Conservation (phyloP, 352 stramenopile species). For the Pythium sukuiense region DNA sequence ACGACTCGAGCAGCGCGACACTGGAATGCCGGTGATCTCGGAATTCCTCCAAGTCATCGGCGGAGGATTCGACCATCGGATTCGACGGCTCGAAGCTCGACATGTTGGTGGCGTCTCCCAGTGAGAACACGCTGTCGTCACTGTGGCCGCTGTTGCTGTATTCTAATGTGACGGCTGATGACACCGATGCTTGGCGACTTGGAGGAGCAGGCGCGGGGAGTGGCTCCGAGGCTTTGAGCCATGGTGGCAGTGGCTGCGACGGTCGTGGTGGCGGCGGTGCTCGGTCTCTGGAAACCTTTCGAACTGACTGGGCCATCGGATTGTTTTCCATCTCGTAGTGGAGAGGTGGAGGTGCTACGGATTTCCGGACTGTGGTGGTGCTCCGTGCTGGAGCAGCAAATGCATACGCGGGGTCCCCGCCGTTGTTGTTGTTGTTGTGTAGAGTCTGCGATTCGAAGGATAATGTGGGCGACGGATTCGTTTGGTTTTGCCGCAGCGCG, state of each 20-base stretch:
- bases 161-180: neutral
- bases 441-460: neutral
- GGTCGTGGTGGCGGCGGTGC: neutral
- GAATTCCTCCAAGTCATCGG: neutral
- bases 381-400: neutral
- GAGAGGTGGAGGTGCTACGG: neutral
- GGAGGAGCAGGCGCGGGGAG: neutral
- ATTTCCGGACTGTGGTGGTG: neutral
- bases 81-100: neutral
- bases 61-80: neutral
- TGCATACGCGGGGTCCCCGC: neutral
- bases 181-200: neutral
- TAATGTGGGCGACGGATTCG: neutral
- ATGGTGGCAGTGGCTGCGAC: neutral
- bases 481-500: neutral
- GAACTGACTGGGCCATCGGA: neutral
- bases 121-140: constrained; percentile 18
- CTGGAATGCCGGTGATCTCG: constrained; percentile 1
- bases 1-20: constrained; percentile 13
- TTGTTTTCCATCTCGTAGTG: neutral
- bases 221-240: neutral
- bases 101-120: constrained; percentile 2
- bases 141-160: constrained; percentile 12
- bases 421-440: neutral
- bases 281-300: neutral